Conservation (phyloP, 208 protist species). For the Trichomonas vaginalis region DNA sequence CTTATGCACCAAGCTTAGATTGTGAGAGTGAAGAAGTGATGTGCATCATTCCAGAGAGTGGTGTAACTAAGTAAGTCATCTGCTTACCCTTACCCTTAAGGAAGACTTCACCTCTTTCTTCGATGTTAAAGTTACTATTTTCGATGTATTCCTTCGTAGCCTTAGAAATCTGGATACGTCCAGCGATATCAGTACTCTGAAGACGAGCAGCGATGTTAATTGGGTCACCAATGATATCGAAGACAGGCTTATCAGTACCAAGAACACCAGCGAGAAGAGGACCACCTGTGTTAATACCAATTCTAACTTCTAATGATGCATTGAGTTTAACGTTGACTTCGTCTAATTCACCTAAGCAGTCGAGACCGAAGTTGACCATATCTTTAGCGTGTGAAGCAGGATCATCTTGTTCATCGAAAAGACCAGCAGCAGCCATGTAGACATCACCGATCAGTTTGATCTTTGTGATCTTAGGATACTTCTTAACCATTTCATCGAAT, state of each 20-base stretch:
- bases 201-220: constrained; percentile 1
- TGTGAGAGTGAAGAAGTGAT: background rate
- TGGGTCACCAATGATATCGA: constrained; percentile 18
- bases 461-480: background rate
- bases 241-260: background rate
- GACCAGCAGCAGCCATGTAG: constrained; percentile 5
- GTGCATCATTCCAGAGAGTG: background rate
- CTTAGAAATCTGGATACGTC: background rate
- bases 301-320: background rate
- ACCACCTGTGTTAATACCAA: background rate
- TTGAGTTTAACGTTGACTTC: background rate
- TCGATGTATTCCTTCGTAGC: background rate
- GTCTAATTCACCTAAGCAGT: background rate
- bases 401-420: background rate
- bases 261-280: background rate
- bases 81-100: constrained; percentile 5
- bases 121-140: background rate
- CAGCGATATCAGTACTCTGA: background rate
- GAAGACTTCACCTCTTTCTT: background rate
- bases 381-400: background rate
- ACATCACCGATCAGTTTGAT: constrained; percentile 15
- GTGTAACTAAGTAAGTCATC: background rate
- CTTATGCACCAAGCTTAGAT: background rate
- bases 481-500: background rate
- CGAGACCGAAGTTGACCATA: background rate